Percentiles rank a stretch among this genome's conserved stretches.
Evolutionary conservation across 352 stramenopile genomes (phyloP).

Genomic region (Globisporangium spiculum): DNA sequence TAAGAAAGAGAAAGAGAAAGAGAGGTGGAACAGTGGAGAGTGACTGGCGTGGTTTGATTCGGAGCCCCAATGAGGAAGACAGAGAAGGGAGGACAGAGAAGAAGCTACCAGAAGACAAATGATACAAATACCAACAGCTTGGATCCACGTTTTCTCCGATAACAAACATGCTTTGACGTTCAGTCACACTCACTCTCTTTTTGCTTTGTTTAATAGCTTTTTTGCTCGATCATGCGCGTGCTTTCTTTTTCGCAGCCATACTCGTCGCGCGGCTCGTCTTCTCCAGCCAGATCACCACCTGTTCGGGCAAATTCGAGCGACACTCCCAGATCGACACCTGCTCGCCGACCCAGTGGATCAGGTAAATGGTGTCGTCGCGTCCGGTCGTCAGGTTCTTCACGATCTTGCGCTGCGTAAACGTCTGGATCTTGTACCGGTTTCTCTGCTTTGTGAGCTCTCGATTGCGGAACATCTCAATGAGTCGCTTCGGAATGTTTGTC

Average conservation of each 20-base stretch:
- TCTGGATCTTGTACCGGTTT: slow-evolving; percentile 56
- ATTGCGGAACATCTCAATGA: slow-evolving; percentile 58
- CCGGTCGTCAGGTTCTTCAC: slow-evolving; percentile 62
- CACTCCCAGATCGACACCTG: slow-evolving; percentile 49
- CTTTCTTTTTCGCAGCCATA: slow-evolving; percentile 42
- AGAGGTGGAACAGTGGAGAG: neutral
- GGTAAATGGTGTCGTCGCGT: slow-evolving; percentile 59
- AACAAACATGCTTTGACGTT: neutral
- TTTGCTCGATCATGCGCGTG: slow-evolving; percentile 17
- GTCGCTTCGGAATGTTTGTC: slow-evolving; percentile 57
- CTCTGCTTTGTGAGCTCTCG: slow-evolving; percentile 45
- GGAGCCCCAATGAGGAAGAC: neutral
- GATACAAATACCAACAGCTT: neutral
- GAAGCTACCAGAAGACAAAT: neutral
- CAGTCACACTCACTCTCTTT: neutral
- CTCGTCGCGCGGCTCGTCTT: slow-evolving; percentile 43
- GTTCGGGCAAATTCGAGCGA: slow-evolving; percentile 43
- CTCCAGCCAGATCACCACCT: slow-evolving; percentile 66
- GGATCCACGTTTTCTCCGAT: neutral
- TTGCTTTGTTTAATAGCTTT: neutral
- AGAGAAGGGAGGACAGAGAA: neutral
- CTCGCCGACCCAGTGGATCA: slow-evolving; percentile 66
- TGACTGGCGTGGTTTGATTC: neutral
- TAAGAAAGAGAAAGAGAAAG: slow-evolving; percentile 30
- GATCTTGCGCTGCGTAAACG: slow-evolving; percentile 44